Percentiles rank a stretch among this genome's conserved stretches.
Conservation (phyloP, 1,284 basidiomycete genomes). For the Ustilago hordei region DNA sequence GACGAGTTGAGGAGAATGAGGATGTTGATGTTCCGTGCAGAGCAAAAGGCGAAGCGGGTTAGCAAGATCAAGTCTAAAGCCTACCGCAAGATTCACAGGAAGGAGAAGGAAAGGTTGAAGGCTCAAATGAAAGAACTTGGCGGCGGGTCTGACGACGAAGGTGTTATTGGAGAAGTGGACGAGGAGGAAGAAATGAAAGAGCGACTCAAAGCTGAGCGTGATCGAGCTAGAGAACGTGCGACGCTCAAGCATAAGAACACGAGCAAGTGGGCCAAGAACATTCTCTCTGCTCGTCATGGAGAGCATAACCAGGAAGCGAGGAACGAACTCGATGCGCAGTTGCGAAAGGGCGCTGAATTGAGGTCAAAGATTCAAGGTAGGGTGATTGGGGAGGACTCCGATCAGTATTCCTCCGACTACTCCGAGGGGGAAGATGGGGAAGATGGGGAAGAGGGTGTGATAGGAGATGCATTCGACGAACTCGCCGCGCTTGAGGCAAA, state of each 20-base stretch:
- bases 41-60: conserved; percentile 88
- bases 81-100: conserved; percentile 86
- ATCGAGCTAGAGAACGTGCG: conserved; percentile 69
- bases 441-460: conserved; percentile 14
- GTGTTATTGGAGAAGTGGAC: conserved; percentile 27
- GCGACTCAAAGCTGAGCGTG: conserved; percentile 79
- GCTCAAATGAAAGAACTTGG: conserved; percentile 71
- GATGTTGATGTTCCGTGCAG: conserved; percentile 92
- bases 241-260: conserved; percentile 69
- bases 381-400: conserved; percentile 38
- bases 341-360: conserved; percentile 52
- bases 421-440: conserved; percentile 4
- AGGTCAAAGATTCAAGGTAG: conserved; percentile 57
- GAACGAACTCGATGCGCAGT: conserved; percentile 62
- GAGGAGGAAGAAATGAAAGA: conserved; percentile 72
- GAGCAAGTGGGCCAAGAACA: conserved; percentile 67
- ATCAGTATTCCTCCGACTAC: conserved; percentile 31
- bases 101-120: conserved; percentile 75
- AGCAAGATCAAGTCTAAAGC: conserved; percentile 97
- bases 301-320: conserved; percentile 56
- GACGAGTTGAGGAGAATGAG: conserved; percentile 87
- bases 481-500: conserved; percentile 44
- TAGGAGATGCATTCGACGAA: conserved; percentile 57
- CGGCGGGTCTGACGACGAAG: conserved; percentile 69
- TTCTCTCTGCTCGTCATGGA: conserved; percentile 40